A percentile compares a stretch with the other conserved stretches of the same genome.
Conservation (phyloP, 345 rosid genomes). For the Citrus hindsii region DNA sequence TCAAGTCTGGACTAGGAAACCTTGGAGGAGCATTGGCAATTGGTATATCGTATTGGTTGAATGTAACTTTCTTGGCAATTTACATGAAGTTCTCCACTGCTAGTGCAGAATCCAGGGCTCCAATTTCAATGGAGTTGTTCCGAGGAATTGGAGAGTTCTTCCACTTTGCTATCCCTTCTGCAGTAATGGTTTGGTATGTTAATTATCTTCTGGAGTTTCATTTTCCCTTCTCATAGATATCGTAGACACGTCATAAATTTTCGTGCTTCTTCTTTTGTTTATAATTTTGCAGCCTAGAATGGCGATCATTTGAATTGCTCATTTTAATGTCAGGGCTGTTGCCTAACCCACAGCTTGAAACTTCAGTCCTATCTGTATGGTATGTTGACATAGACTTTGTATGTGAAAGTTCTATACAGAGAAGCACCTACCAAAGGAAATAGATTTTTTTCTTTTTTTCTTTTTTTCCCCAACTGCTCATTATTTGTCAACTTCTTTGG, state of each 20-base stretch:
- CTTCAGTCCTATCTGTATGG: conserved; percentile 88
- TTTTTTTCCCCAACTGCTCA: too few species aligned
- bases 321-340: conserved; percentile 69
- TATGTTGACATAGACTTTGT: conserved; percentile 20
- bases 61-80: conserved; percentile 39
- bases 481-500: too few species aligned
- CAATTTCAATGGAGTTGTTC: conserved; percentile 43
- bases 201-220: neutral
- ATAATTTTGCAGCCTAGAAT: conserved; percentile 61
- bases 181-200: conserved; percentile 70
- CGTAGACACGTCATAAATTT: neutral
- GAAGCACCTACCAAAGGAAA: neutral
- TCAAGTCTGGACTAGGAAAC: conserved; percentile 43
- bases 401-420: neutral
- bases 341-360: conserved; percentile 81
- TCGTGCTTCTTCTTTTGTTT: neutral
- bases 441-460: too few species aligned
- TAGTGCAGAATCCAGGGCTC: conserved; percentile 45
- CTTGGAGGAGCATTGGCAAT: conserved; percentile 55
- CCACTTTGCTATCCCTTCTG: conserved; percentile 67
- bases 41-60: conserved; percentile 52
- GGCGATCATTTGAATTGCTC: conserved; percentile 97
- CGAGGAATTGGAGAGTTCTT: conserved; percentile 54
- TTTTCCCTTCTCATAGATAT: neutral
- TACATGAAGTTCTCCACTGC: conserved; percentile 44